phyloP scores from a whole-genome alignment of 228 moss, liverwort and hornwort genomes.

The Sphagnum magellanicum region DNA sequence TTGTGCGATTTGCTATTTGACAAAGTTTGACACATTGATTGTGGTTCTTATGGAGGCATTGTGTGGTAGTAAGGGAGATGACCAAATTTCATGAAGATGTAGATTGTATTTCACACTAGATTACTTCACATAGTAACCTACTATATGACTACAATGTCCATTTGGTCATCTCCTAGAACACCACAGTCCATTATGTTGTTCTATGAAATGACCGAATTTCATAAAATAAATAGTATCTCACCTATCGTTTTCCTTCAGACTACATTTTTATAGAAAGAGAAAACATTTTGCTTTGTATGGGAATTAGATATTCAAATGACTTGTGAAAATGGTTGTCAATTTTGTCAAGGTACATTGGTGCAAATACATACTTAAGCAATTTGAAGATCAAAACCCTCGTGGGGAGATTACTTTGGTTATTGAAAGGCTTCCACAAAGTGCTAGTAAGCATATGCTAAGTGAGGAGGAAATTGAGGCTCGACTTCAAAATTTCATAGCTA shows the following conservation, averaged over 20 bases:
- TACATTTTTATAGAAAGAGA: background rate
- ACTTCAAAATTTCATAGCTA: constrained; percentile 48
- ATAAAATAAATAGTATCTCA: too few species aligned
- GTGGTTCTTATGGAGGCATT: constrained; percentile 48
- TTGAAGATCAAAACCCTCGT: constrained; percentile 54
- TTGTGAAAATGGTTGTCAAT: constrained; percentile 22
- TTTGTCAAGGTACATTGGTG: constrained; percentile 82
- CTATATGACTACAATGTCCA: too few species aligned
- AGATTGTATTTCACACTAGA: too few species aligned
- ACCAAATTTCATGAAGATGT: constrained; percentile 99
- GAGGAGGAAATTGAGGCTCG: constrained; percentile 68
- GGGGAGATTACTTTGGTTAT: constrained; percentile 85
- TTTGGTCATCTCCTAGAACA: too few species aligned
- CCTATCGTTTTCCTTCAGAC: too few species aligned
- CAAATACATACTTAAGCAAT: constrained; percentile 67
- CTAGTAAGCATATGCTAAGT: constrained; percentile 34
- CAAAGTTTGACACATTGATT: background rate
- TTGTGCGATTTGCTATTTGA: too few species aligned
- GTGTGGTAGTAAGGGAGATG: constrained; percentile 95
- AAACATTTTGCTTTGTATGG: background rate
- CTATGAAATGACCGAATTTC: too few species aligned
- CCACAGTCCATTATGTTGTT: too few species aligned
- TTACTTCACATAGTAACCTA: too few species aligned
- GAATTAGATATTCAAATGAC: background rate
- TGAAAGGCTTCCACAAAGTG: constrained; percentile 50